Evolutionary conservation across 495 filamentous ascomycete species (phyloP).

Genomic region (Aspergillus haitiensis): DNA sequence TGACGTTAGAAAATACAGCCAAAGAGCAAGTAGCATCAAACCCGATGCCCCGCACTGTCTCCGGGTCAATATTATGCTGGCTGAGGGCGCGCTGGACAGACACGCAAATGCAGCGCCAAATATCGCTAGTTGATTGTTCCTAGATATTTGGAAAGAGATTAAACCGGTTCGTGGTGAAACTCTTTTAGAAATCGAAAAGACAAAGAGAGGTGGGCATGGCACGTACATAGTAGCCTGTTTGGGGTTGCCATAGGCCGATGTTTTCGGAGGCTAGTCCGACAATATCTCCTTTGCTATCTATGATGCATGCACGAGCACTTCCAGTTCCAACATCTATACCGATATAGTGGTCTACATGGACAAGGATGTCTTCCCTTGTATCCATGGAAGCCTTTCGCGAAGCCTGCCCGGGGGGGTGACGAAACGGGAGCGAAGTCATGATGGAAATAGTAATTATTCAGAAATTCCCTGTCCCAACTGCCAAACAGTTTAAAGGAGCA

Average conservation of each 20-base stretch:
- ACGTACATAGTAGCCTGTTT: constrained; percentile 80
- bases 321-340: constrained; percentile 97
- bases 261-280: constrained; percentile 86
- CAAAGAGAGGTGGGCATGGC: neutral
- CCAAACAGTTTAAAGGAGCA: no score
- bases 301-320: constrained; percentile 91
- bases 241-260: constrained; percentile 93
- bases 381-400: constrained; percentile 58
- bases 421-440: constrained; percentile 31
- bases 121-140: constrained; percentile 98
- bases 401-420: constrained; percentile 34
- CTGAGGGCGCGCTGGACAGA: constrained; percentile 76
- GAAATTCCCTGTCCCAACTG: neutral
- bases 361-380: constrained; percentile 54
- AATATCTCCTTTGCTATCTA: constrained; percentile 87
- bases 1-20: constrained; percentile 83
- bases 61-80: constrained; percentile 73
- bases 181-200: neutral
- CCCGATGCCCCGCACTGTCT: constrained; percentile 78
- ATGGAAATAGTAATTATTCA: neutral
- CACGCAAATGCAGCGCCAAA: constrained; percentile 86
- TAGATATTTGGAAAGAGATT: constrained; percentile 34
- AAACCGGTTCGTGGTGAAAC: neutral
- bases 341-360: constrained; percentile 69
- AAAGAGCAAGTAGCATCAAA: constrained; percentile 98